These are phyloP conservation scores for Colletotrichum endophyticum DNA, from an alignment of 2,329 filamentous ascomycete genomes.

Conservation along the genomic window DNA sequence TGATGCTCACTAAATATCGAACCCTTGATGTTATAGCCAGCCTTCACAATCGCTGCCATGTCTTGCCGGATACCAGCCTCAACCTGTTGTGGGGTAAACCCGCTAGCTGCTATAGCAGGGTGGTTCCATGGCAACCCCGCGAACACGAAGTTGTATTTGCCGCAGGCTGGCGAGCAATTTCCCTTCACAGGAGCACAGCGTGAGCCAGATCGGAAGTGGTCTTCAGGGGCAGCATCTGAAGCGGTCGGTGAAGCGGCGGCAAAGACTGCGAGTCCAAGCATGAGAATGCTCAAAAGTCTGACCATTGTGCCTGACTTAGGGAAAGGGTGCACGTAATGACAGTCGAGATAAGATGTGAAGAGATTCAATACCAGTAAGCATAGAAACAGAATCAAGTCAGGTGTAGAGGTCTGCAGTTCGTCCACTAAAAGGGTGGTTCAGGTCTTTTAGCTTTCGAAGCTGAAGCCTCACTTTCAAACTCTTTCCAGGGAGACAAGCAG, in stretches of 20 bases:
- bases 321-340: neutral
- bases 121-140: slow-evolving; percentile 16
- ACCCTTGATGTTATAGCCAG: slow-evolving; percentile 17
- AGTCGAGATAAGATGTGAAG: neutral
- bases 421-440: neutral
- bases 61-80: slow-evolving; percentile 10
- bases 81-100: slow-evolving; percentile 10
- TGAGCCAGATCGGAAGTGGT: neutral
- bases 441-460: neutral
- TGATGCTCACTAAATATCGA: neutral
- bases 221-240: neutral
- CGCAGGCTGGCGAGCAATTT: neutral
- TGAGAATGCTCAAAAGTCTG: neutral
- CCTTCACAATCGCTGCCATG: neutral
- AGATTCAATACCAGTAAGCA: neutral
- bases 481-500: neutral
- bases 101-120: neutral
- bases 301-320: neutral
- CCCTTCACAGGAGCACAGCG: neutral
- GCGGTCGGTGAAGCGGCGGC: neutral
- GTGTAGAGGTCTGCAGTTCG: neutral
- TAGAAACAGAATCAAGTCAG: neutral
- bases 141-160: slow-evolving; percentile 1
- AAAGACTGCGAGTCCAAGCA: neutral
- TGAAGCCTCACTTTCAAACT: neutral